Conservation (phyloP, 306 rosid species). For the Citrullus colocynthis region DNA sequence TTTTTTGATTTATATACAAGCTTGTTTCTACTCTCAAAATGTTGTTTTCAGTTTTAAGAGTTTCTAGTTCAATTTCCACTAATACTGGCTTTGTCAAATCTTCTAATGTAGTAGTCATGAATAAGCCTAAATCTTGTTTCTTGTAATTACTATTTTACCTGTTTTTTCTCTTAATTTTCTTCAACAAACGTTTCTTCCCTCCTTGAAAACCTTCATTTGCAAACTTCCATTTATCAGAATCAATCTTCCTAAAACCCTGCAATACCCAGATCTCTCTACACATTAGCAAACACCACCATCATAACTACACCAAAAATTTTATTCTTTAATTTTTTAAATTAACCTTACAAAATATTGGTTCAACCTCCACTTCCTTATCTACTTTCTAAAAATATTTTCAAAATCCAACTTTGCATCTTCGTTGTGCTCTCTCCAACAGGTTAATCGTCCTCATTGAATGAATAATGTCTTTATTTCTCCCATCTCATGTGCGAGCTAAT, state of each 20-base stretch:
- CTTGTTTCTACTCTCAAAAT: slow-evolving; percentile 39
- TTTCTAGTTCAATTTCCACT: slow-evolving; percentile 44
- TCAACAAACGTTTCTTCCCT: slow-evolving; percentile 80
- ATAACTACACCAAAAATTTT: too few species aligned
- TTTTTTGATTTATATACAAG: neutral
- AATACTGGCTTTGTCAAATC: slow-evolving; percentile 22
- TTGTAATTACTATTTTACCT: slow-evolving; percentile 11
- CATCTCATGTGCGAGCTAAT: too few species aligned
- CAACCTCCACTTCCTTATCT: too few species aligned
- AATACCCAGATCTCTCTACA: too few species aligned
- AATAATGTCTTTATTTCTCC: too few species aligned
- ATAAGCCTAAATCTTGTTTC: slow-evolving; percentile 16
- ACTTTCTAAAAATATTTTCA: too few species aligned
- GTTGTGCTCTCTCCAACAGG: too few species aligned
- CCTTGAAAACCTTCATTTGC: slow-evolving; percentile 75
- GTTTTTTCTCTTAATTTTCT: slow-evolving; percentile 67
- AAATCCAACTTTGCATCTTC: too few species aligned
- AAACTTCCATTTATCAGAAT: slow-evolving; percentile 85
- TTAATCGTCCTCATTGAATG: too few species aligned
- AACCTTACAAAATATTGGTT: too few species aligned
- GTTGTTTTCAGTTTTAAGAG: slow-evolving; percentile 50
- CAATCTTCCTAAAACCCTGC: slow-evolving; percentile 87
- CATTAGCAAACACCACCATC: too few species aligned
- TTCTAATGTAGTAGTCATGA: neutral
- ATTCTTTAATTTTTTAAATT: too few species aligned